Evolutionary conservation across 805 yeast genomes (phyloP), one percentile per base, ranked within the genome.

Genomic region (Nakazawaea populi): DNA sequence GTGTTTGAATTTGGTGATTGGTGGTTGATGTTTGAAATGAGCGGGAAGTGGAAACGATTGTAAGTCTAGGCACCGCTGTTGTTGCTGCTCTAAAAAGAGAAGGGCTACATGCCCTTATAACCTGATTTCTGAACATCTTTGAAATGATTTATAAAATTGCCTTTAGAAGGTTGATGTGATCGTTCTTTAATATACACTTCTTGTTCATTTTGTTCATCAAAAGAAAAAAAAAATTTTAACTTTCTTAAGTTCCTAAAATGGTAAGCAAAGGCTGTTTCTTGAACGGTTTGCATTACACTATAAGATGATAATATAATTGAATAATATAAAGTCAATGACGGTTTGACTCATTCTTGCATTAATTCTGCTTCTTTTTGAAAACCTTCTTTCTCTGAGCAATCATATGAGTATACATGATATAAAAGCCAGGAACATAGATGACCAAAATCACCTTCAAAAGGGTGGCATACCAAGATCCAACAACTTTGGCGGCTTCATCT

Each of bases 401-500:
- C 97, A 94, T 91, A 65, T 94, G 91, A 11, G 86, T 75, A 71
- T 82, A 94, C 60, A 94, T 72, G 59, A 84, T 77, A 65, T 89
- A 90, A 66, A 91, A 80, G 1, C 97, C 96, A 8, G 98, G 97
- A 35, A 85, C 74, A 65, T 92, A 94, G 6, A 85, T 74, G 32
- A 79, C 64, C 69, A 92, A 73, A 48, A 81, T 72, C 1, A 67
- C 73, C 49, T 81, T 72, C 56, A 90, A 72, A 50, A 79, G 66
- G 62, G 76, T 73, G 41, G 82, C 77, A 67, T 79, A 82, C 68
- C 73, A 66, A 0, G 56, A 54, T 5, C 86, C 84, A 47, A 74
- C 72, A 34, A 60, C 75, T 44, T 57, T 56, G 47, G 70, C 75
- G n/a, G 96, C 96, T 45, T 77, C 80, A n/a, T 75, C 77, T 47